Evolutionary conservation across 2,329 filamentous ascomycete genomes (phyloP).

Genomic region (Penicillium brevicompactum): DNA sequence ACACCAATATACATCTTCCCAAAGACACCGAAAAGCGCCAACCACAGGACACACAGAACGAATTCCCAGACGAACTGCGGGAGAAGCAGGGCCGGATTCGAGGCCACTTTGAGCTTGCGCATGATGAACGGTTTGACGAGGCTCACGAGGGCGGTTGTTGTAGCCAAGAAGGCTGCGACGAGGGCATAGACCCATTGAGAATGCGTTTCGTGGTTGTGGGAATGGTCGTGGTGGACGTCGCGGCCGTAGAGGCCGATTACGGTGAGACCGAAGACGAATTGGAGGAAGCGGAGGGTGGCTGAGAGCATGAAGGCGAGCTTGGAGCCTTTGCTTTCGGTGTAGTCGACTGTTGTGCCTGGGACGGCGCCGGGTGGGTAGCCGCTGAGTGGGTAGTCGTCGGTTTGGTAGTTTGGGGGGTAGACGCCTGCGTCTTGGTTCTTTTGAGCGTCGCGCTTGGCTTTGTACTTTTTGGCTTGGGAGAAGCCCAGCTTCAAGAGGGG

Average conservation of each 20-base stretch:
- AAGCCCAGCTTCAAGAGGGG: slow-evolving; percentile 32
- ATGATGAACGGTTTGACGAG: slow-evolving; percentile 60
- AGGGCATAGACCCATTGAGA: slow-evolving; percentile 80
- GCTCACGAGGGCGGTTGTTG: slow-evolving; percentile 66
- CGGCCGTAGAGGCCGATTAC: slow-evolving; percentile 78
- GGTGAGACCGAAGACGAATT: slow-evolving; percentile 74
- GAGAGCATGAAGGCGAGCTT: slow-evolving; percentile 22
- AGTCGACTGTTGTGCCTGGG: slow-evolving; percentile 17
- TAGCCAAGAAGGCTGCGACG: slow-evolving; percentile 67
- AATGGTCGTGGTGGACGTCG: slow-evolving; percentile 56
- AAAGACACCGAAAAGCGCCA: slow-evolving; percentile 81
- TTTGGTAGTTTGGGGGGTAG: slow-evolving; percentile 15
- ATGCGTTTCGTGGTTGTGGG: slow-evolving; percentile 56
- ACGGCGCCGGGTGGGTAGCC: slow-evolving; percentile 22
- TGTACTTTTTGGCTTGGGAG: slow-evolving; percentile 34
- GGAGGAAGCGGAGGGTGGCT: slow-evolving; percentile 66
- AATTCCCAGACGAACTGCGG: slow-evolving; percentile 68
- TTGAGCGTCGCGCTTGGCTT: slow-evolving; percentile 26
- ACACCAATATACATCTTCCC: slow-evolving; percentile 76
- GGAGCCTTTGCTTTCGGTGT: slow-evolving; percentile 12
- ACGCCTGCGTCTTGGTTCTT: slow-evolving; percentile 20
- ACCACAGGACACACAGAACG: slow-evolving; percentile 76
- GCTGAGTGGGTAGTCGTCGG: slow-evolving; percentile 22
- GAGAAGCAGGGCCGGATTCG: slow-evolving; percentile 35
- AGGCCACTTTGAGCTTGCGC: slow-evolving; percentile 19